phyloP scores from a whole-genome alignment of 164 flowering plant genomes.

The Magnolia changhungtana region DNA sequence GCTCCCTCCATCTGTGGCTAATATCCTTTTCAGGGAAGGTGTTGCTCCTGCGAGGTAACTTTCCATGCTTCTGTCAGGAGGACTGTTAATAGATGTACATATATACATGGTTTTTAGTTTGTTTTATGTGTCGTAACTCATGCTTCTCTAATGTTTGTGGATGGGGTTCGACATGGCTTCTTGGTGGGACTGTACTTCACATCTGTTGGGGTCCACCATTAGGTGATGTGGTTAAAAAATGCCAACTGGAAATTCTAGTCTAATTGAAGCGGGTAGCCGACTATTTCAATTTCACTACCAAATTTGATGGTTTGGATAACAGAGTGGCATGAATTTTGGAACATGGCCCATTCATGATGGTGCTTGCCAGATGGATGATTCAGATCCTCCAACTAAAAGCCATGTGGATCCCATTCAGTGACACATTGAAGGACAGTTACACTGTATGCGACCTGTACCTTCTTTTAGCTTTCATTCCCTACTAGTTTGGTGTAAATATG shows the following conservation, averaged over 20 bases:
- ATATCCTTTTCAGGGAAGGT: slow-evolving; percentile 53
- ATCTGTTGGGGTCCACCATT: background rate
- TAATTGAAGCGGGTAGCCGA: no score
- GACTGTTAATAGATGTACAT: background rate
- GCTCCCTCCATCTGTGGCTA: slow-evolving; percentile 62
- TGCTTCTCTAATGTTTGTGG: background rate
- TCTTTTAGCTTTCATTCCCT: background rate
- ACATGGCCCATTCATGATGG: background rate
- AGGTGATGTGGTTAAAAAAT: background rate
- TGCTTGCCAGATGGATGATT: no score
- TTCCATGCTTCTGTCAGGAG: background rate
- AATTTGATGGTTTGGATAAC: no score
- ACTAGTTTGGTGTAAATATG: background rate
- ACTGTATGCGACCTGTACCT: background rate
- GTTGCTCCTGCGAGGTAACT: slow-evolving; percentile 7
- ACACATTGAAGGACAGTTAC: background rate
- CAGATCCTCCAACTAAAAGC: background rate
- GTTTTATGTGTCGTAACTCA: background rate
- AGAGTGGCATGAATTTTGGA: background rate
- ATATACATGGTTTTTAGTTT: no score
- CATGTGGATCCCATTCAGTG: background rate
- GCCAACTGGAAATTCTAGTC: background rate
- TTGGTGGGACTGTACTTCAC: background rate
- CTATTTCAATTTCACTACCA: no score
- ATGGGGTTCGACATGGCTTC: background rate